phyloP scores from a whole-genome alignment of 495 filamentous ascomycete genomes.

The Penicillium maclennaniae region DNA sequence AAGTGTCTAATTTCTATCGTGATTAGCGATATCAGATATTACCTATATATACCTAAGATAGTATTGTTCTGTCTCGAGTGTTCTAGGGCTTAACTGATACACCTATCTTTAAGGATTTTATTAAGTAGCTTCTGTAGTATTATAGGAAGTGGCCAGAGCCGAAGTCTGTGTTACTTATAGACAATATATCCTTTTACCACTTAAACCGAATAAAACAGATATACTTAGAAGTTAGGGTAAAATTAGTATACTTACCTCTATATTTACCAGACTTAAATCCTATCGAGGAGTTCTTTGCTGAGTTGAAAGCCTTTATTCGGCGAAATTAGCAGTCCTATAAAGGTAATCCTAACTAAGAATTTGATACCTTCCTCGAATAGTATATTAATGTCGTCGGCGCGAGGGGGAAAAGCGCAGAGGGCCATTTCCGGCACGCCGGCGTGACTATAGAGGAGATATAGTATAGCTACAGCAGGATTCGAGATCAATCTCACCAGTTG shows the following conservation, averaged over 20 bases:
- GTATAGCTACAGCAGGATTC: too few species aligned
- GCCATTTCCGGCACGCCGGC: slow-evolving; percentile 26
- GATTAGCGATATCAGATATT: too few species aligned
- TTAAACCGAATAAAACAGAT: too few species aligned
- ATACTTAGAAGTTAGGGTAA: too few species aligned
- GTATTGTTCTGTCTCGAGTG: too few species aligned
- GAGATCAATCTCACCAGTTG: too few species aligned
- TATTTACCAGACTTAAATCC: slow-evolving; percentile 29
- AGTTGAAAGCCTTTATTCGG: slow-evolving; percentile 25
- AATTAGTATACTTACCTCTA: slow-evolving; percentile 4
- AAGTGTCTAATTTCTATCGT: too few species aligned
- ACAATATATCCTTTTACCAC: too few species aligned
- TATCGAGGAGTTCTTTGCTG: slow-evolving; percentile 29
- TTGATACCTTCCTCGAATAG: slow-evolving; percentile 27
- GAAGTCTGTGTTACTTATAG: background rate
- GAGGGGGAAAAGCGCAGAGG: slow-evolving; percentile 16
- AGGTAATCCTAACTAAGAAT: slow-evolving; percentile 36
- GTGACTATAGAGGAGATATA: slow-evolving; percentile 4
- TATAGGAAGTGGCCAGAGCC: background rate
- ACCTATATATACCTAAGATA: too few species aligned
- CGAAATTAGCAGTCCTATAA: slow-evolving; percentile 14
- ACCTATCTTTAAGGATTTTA: slow-evolving; percentile 32
- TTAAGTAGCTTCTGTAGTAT: slow-evolving; percentile 23
- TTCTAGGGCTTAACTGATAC: slow-evolving; percentile 19
- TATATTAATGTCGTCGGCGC: slow-evolving; percentile 25